These are phyloP conservation scores for Rhodotorula sp. DNA, from an alignment of 1,284 basidiomycete species.

Conservation along the genomic window DNA sequence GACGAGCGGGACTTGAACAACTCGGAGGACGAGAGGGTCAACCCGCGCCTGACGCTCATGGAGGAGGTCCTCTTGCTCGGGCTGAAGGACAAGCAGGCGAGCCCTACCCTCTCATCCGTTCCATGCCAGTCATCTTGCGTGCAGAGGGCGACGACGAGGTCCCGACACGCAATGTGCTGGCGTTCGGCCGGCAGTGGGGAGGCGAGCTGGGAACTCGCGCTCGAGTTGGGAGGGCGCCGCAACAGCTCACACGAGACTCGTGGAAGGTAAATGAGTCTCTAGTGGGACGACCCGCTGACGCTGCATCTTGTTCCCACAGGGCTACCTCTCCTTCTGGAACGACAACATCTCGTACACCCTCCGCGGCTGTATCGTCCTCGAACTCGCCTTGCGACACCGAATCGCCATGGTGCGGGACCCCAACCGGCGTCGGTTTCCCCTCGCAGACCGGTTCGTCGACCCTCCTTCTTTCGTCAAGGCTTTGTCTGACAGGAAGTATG, in stretches of 20 bases:
- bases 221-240: background rate
- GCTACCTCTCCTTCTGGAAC: constrained; percentile 95
- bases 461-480: constrained; percentile 90
- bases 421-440: constrained; percentile 67
- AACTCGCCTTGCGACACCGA: constrained; percentile 82
- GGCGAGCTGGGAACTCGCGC: background rate
- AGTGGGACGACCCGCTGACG: background rate
- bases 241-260: background rate
- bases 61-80: constrained; percentile 93
- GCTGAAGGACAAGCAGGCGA: constrained; percentile 43
- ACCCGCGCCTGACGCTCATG: constrained; percentile 89
- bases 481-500: constrained; percentile 73
- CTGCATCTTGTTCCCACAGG: constrained; percentile 53
- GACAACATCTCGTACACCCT: constrained; percentile 97
- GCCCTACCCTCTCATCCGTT: background rate
- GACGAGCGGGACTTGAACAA: constrained; percentile 87
- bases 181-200: too few relatives aligned
- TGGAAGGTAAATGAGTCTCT: background rate
- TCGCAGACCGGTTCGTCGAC: constrained; percentile 77
- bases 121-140: background rate
- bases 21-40: constrained; percentile 66
- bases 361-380: constrained; percentile 89
- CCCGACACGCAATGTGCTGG: too few relatives aligned
- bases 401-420: constrained; percentile 85
- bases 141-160: background rate